Conservation (phyloP, 2,329 filamentous ascomycete genomes). For the Hysterium pulicare region DNA sequence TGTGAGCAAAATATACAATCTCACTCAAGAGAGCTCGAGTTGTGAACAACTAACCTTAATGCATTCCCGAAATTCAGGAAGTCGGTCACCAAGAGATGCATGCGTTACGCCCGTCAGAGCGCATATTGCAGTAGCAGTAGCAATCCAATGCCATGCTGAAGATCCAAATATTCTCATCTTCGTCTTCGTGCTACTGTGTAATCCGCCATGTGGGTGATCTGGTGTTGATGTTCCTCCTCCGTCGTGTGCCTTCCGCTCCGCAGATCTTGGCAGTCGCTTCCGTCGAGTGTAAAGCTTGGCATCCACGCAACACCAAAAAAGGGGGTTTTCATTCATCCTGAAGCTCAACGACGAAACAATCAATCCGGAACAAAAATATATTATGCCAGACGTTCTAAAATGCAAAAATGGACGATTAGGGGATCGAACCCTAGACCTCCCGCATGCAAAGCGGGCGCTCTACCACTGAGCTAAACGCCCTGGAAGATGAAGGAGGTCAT, state of each 20-base stretch:
- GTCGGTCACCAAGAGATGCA: constrained; percentile 77
- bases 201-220: neutral
- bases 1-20: too few species aligned
- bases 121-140: constrained; percentile 20
- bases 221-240: neutral
- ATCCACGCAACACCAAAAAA: too few species aligned
- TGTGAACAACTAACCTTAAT: constrained; percentile 61
- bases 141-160: constrained; percentile 22
- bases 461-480: constrained; percentile 39
- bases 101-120: constrained; percentile 38
- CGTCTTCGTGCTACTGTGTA: neutral
- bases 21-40: constrained; percentile 14
- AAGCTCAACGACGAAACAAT: too few species aligned
- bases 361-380: too few species aligned
- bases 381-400: too few species aligned
- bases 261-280: constrained; percentile 2
- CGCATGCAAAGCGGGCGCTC: constrained; percentile 40
- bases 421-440: constrained; percentile 35
- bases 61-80: constrained; percentile 85
- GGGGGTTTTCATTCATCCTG: too few species aligned
- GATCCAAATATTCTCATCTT: constrained; percentile 25
- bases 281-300: too few species aligned
- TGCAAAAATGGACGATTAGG: constrained; percentile 21
- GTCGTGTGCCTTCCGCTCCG: neutral
- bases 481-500: too few species aligned